phyloP scores from a whole-genome alignment of 2,329 filamentous ascomycete species.

The Fusarium fujikuroi region DNA sequence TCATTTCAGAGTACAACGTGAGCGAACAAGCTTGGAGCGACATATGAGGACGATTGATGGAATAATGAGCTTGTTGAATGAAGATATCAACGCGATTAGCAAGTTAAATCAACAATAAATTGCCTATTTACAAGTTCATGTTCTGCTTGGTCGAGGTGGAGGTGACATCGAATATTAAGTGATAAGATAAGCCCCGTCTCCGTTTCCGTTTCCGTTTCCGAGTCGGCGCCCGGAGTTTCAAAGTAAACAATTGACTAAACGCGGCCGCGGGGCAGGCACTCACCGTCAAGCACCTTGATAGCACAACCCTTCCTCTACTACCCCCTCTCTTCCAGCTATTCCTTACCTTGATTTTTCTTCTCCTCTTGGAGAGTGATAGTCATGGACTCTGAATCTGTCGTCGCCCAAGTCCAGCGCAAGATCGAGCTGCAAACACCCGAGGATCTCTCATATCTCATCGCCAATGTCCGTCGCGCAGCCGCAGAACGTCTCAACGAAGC shows the following conservation, averaged over 20 bases:
- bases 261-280: slow-evolving; percentile 32
- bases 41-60: neutral
- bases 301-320: neutral
- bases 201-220: slow-evolving; percentile 4
- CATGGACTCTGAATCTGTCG: slow-evolving; percentile 52
- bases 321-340: neutral
- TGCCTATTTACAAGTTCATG: neutral
- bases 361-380: neutral
- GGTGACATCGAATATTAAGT: neutral
- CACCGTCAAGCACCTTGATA: slow-evolving; percentile 28
- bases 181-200: slow-evolving; percentile 30
- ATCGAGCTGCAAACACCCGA: slow-evolving; percentile 83
- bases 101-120: neutral
- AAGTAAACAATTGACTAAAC: slow-evolving; percentile 31
- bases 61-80: neutral
- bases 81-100: neutral
- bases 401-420: slow-evolving; percentile 68
- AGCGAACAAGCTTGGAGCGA: slow-evolving; percentile 21
- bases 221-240: neutral
- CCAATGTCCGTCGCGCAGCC: slow-evolving; percentile 75
- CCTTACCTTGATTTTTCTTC: neutral
- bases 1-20: slow-evolving; percentile 33
- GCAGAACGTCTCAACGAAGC: slow-evolving; percentile 73
- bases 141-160: neutral
- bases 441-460: slow-evolving; percentile 76